Percentiles rank a stretch among this genome's conserved stretches.
Conservation (phyloP, 257 asterid species). For the Leptodermis oblonga region DNA sequence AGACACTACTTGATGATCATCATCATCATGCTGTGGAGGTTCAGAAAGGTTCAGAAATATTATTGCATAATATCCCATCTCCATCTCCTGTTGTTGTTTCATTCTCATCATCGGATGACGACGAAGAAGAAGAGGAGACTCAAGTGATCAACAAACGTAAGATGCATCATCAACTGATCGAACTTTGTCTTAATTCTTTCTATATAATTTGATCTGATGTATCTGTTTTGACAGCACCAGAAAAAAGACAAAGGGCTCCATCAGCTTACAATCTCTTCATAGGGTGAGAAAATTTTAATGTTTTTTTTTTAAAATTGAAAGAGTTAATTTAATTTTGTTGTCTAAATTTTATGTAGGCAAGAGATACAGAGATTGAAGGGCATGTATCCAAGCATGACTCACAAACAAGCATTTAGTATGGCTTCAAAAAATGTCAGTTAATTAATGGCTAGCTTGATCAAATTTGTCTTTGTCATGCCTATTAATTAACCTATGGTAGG, state of each 20-base stretch:
- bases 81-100: constrained; percentile 17
- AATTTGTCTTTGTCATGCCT: not conserved
- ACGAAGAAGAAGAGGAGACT: constrained; percentile 41
- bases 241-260: constrained; percentile 69
- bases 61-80: not conserved
- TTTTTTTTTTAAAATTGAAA: not conserved
- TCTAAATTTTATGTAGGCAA: constrained; percentile 32
- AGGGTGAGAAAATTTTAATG: constrained; percentile 37
- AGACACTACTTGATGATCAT: too few relatives aligned
- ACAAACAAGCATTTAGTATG: constrained; percentile 82
- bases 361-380: constrained; percentile 74
- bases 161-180: not conserved
- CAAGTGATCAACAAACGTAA: constrained; percentile 59
- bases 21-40: constrained; percentile 17
- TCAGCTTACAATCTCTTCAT: constrained; percentile 82
- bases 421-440: constrained; percentile 80
- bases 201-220: not conserved
- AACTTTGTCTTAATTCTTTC: not conserved
- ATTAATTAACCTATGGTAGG: not conserved
- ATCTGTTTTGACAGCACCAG: constrained; percentile 49
- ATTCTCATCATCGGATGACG: constrained; percentile 37
- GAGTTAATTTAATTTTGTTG: not conserved
- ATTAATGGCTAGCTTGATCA: not conserved
- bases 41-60: constrained; percentile 5
- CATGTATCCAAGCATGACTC: constrained; percentile 60